Evolutionary conservation across 2,329 filamentous ascomycete species (phyloP), one percentile per base, ranked within the genome.

Genomic region (Aspergillus versicolor): DNA sequence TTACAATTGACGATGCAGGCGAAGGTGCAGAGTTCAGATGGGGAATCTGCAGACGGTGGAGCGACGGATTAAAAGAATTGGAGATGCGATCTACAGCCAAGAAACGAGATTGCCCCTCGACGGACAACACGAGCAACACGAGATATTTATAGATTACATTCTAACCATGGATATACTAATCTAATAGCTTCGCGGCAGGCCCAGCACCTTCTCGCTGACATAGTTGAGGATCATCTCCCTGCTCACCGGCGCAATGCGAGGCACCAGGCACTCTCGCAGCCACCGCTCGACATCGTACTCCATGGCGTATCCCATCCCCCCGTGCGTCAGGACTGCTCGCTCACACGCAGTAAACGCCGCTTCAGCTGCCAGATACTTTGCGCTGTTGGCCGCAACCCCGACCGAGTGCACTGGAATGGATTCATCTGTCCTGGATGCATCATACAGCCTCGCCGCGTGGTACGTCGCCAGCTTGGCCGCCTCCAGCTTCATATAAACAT

Each of bases 351-450:
- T 81, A 63, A 85, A 87, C 0, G 83, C 82, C 0, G 84, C 84
- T 62, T 87, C 84, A 0, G 83, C 84, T 9, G 84, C 84, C 30
- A 78, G 59, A 59, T 89, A 90, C 73, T 91, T 91, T 38, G 86
- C 88, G 61, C 83, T 87, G 71, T 90, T 87, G 63, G 84, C 84
- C 41, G 85, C 85, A 1, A 88, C 80, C 0, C 87, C 87, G 0
- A 90, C 76, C 0, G 82, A 79, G 41, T 84, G 78, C 50, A 79
- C 80, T 1, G 78, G 79, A 41, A 87, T 78, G 0, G 75, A 78
- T 6, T 73, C 61, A 56, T 86, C 84, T 2, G 75, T 77, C 52
- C 68, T 77, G 61, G 77, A 80, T 3, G 73, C 71, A 67, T 87
- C 84, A 63, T 85, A 87, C 15, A 86, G 70, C 19, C 78, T 73